Evolutionary conservation across 73 alveolate species (phyloP).

Genomic region (Tetrahymena borealis): DNA sequence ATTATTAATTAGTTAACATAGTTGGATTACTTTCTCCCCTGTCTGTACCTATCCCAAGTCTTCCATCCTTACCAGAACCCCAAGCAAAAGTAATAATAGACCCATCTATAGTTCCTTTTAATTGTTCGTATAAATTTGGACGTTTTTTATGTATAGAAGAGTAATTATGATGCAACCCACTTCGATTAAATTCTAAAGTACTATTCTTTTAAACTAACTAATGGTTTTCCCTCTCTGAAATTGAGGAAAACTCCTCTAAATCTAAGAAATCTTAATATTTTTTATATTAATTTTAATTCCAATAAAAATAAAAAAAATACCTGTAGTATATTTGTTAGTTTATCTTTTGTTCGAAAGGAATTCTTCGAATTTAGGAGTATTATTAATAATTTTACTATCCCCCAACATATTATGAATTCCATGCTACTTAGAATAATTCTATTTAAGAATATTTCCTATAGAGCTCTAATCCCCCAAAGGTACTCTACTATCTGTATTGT

Average conservation of each 20-base stretch:
- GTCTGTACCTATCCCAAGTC: constrained; percentile 70
- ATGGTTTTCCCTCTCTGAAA: background rate
- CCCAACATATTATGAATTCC: background rate
- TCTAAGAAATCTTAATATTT: background rate
- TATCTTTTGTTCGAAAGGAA: background rate
- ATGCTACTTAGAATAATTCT: background rate
- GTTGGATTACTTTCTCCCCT: constrained; percentile 21
- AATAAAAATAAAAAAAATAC: background rate
- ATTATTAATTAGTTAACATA: background rate
- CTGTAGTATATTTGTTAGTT: background rate
- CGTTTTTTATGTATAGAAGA: background rate
- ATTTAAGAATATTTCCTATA: background rate
- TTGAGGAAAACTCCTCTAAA: background rate
- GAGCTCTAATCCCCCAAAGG: background rate
- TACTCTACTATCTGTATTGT: background rate
- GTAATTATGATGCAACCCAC: background rate
- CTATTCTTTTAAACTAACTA: background rate
- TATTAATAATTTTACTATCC: background rate
- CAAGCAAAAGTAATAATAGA: constrained; percentile 42
- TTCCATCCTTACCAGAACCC: constrained; percentile 92
- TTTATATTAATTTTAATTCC: background rate
- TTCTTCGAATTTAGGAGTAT: background rate
- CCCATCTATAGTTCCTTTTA: background rate
- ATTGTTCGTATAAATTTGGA: background rate
- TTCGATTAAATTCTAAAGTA: background rate